These are phyloP conservation scores for Cryptococcus sp. DNA, from an alignment of 1,284 basidiomycete species.

Conservation along the genomic window DNA sequence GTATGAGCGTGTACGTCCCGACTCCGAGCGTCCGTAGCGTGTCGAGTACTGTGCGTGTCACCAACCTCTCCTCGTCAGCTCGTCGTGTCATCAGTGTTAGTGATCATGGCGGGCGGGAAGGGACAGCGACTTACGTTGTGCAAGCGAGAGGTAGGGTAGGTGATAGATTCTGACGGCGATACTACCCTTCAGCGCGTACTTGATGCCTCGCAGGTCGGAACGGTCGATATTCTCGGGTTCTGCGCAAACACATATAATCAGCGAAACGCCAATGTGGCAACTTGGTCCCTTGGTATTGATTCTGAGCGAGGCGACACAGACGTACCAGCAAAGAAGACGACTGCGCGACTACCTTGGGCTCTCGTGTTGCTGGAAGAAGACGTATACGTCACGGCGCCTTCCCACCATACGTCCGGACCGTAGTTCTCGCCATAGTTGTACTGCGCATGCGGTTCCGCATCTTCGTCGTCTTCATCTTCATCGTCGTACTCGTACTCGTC, in stretches of 20 bases:
- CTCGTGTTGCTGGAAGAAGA: slow-evolving; percentile 7
- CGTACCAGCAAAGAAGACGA: slow-evolving; percentile 27
- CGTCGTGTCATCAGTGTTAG: not conserved
- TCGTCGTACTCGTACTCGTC: slow-evolving; percentile 25
- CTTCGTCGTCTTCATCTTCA: slow-evolving; percentile 32
- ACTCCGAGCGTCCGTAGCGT: not conserved
- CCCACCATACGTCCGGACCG: slow-evolving; percentile 21
- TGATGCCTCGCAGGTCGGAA: not conserved
- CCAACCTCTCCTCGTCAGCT: not conserved
- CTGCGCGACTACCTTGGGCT: slow-evolving; percentile 22
- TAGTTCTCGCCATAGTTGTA: slow-evolving; percentile 8
- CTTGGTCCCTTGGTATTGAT: no score
- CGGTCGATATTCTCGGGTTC: not conserved
- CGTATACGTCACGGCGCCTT: slow-evolving; percentile 9
- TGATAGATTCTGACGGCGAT: not conserved
- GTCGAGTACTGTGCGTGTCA: not conserved
- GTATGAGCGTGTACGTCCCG: slow-evolving; percentile 16
- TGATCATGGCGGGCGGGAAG: not conserved
- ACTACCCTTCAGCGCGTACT: not conserved
- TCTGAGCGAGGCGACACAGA: slow-evolving; percentile 3
- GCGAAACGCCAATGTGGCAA: not conserved
- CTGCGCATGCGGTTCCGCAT: slow-evolving; percentile 23
- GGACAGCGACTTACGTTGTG: not conserved
- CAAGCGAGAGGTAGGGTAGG: not conserved
- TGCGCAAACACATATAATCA: not conserved